phyloP scores from a whole-genome alignment of 2,329 filamentous ascomycete genomes.

The Didymella keratinophila region DNA sequence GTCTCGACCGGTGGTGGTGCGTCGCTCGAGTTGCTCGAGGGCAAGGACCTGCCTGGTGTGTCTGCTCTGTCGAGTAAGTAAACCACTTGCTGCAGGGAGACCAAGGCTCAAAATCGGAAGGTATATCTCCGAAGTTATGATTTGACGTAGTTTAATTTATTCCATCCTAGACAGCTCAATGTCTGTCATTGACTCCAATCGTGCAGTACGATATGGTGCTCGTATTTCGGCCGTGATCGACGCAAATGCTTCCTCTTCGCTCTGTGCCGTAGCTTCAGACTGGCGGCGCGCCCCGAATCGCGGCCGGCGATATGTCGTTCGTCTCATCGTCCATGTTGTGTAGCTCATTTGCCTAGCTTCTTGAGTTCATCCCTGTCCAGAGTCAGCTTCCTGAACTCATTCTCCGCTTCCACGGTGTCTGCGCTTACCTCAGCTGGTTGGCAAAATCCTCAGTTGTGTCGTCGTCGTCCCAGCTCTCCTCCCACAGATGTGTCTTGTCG shows the following conservation, averaged over 20 bases:
- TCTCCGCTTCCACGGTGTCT: no score
- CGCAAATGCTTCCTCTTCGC: not conserved
- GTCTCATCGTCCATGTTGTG: not conserved
- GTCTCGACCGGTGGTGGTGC: conserved; percentile 97
- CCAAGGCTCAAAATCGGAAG: conserved; percentile 43
- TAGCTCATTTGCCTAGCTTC: conserved; percentile 78
- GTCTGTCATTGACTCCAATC: conserved; percentile 19
- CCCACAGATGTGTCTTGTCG: conserved; percentile 88
- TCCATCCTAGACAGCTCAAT: conserved; percentile 29
- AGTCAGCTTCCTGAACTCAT: conserved; percentile 22
- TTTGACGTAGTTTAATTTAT: conserved; percentile 41
- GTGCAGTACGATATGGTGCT: conserved; percentile 17
- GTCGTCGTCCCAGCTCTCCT: conserved; percentile 99
- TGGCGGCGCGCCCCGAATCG: not conserved
- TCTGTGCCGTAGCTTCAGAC: not conserved
- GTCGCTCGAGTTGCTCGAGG: conserved; percentile 93
- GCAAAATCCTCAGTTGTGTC: conserved; percentile 97
- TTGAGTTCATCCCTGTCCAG: conserved; percentile 81
- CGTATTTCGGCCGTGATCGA: conserved; percentile 2
- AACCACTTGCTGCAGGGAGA: conserved; percentile 35
- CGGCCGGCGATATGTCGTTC: conserved; percentile 1
- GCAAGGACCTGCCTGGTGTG: conserved; percentile 96
- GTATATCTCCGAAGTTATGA: conserved; percentile 47
- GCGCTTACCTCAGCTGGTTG: conserved; percentile 84
- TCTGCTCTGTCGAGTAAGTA: conserved; percentile 83